phyloP scores from a whole-genome alignment of 164 flowering plant genomes.

The Umbellularia californica region DNA sequence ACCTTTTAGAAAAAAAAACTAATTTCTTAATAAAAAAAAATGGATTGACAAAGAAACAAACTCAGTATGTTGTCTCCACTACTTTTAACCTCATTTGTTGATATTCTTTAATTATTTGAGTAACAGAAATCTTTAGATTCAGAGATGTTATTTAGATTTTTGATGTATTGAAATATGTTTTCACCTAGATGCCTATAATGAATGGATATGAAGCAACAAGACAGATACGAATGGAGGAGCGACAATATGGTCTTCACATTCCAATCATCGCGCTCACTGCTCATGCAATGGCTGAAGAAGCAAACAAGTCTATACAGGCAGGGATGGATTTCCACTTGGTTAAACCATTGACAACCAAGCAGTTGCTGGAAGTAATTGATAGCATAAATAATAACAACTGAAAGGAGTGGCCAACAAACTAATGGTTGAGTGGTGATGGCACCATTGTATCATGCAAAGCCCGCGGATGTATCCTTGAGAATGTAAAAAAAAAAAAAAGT shows the following conservation, averaged over 20 bases:
- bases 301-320: conserved; percentile 20
- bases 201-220: conserved; percentile 56
- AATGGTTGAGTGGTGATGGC: too few relatives aligned
- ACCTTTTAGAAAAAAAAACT: too few relatives aligned
- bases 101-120: too few relatives aligned
- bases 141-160: too few relatives aligned
- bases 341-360: conserved; percentile 28
- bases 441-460: too few relatives aligned
- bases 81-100: too few relatives aligned
- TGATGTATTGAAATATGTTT: neutral
- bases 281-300: conserved; percentile 26
- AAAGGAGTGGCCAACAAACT: neutral
- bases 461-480: too few relatives aligned
- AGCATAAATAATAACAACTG: neutral
- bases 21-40: too few relatives aligned
- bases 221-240: conserved; percentile 40
- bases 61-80: too few relatives aligned
- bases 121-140: too few relatives aligned
- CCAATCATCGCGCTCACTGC: conserved; percentile 60
- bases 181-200: conserved; percentile 55
- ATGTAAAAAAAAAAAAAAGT: too few relatives aligned
- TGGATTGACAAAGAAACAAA: too few relatives aligned
- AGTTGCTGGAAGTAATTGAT: conserved; percentile 21
- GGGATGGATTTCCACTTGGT: conserved; percentile 55
- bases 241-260: conserved; percentile 25